phyloP scores from a whole-genome alignment of 495 filamentous ascomycete genomes.

The Penicillium goetzii region DNA sequence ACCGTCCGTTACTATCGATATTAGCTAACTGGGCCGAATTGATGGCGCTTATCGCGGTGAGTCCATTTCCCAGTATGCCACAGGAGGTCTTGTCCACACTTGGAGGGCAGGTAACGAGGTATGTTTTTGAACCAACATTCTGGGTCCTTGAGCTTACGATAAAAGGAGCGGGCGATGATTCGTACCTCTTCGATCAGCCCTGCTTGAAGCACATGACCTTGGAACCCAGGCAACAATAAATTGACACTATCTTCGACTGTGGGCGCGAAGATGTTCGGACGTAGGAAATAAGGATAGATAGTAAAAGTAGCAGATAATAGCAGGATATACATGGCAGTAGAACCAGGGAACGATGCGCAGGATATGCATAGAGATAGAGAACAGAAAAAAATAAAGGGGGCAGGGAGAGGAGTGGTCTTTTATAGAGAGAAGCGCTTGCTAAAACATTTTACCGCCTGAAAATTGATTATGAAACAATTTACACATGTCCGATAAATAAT shows the following conservation, averaged over 20 bases:
- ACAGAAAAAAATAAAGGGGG: too few species aligned
- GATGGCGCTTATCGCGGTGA: conserved; percentile 1
- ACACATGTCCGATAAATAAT: too few species aligned
- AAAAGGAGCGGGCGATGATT: background rate
- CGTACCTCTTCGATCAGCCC: conserved; percentile 2
- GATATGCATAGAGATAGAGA: conserved; percentile 1
- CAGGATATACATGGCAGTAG: background rate
- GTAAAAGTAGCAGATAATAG: background rate
- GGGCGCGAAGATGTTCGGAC: background rate
- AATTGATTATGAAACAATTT: too few species aligned
- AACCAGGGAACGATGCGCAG: background rate
- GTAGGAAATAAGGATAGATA: conserved; percentile 1
- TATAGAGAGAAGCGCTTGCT: too few species aligned
- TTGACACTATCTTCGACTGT: background rate
- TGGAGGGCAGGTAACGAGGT: conserved; percentile 5
- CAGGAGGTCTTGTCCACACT: background rate
- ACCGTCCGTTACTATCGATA: conserved; percentile 1
- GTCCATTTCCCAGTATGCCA: background rate
- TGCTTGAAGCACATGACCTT: conserved; percentile 1
- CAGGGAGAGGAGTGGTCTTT: too few species aligned
- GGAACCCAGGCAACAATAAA: conserved; percentile 1
- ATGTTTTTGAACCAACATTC: background rate
- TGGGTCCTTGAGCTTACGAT: background rate
- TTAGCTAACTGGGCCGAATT: conserved; percentile 3
- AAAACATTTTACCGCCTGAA: too few species aligned